Evolutionary conservation across 495 filamentous ascomycete genomes (phyloP), one percentile per base, ranked within the genome.

Genomic region (Neurospora cerealis): DNA sequence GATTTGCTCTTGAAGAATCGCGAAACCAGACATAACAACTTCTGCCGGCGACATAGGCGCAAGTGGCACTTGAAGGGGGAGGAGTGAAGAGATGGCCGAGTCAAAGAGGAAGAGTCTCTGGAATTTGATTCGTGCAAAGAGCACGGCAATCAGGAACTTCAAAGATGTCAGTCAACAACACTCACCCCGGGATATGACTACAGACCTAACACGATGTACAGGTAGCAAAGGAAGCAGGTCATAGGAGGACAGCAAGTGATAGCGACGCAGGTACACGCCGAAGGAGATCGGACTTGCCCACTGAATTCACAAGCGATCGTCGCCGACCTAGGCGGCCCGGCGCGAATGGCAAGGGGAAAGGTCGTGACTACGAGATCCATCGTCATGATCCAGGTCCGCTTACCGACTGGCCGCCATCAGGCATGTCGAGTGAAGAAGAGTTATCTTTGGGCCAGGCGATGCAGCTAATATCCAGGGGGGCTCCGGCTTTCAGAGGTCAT

Each of bases 321-420:
- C 81, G 83, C 46, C 78, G 84, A 73, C 78, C 81, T 40, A 80
- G 83, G 24, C 83, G 83, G 41, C 81, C 82, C 28, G 81, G 83
- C 54, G 77, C 80, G 24, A 75, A 72, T 69, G 79, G 79, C 40
- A 86, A 86, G 73, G 84, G 85, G 40, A 86, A 85, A 74, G 84
- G 81, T 24, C 83, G 77, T 32, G 82, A 83, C 60, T 74, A 79
- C 54, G 36, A 73, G 19, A 80, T 79, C 69, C 80, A 80, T 69
- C 69, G 70, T 19, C 78, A 84, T 72, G 82, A 84, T 15, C 73
- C 75, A 7, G 76, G 80, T 11, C 84, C 85, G 21, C 77, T 85
- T 60, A 82, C 83, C 37, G 81, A 83, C 75, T 87, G 85, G 85
- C 85, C 85, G 19, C 85, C 85, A 0, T 78, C 81, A 5, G 83